Evolutionary conservation across 2,329 filamentous ascomycete species (phyloP).

Genomic region (Grosmannia huntii): DNA sequence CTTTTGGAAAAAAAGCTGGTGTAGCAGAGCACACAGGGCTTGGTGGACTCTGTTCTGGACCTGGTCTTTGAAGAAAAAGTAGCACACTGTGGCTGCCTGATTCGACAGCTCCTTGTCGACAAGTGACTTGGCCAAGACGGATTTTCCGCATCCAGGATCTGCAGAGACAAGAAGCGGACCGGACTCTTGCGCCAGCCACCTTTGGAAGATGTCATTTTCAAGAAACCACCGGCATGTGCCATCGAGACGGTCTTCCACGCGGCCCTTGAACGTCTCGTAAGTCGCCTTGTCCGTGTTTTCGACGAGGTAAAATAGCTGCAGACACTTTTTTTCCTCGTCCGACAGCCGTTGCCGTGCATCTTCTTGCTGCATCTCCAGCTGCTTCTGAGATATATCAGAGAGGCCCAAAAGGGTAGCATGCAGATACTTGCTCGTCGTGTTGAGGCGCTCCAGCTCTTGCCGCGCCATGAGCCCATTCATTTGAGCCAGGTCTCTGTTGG

Average conservation of each 20-base stretch:
- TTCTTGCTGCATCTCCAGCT: not conserved
- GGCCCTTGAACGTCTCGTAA: slow-evolving; percentile 21
- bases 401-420: not conserved
- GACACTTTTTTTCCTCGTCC: not conserved
- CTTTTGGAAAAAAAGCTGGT: slow-evolving; percentile 23
- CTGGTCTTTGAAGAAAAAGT: slow-evolving; percentile 31
- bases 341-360: not conserved
- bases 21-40: slow-evolving; percentile 27
- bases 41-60: slow-evolving; percentile 21
- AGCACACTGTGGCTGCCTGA: slow-evolving; percentile 18
- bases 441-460: slow-evolving; percentile 3
- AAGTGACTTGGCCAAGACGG: slow-evolving; percentile 22
- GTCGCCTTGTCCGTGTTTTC: not conserved
- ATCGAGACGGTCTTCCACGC: slow-evolving; percentile 14
- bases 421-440: not conserved
- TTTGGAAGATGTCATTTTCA: slow-evolving; percentile 16
- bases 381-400: not conserved
- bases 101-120: slow-evolving; percentile 17
- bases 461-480: slow-evolving; percentile 3
- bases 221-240: slow-evolving; percentile 23
- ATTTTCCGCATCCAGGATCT: slow-evolving; percentile 27
- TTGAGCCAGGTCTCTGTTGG: slow-evolving; percentile 1
- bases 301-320: not conserved
- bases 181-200: slow-evolving; percentile 17
- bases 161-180: slow-evolving; percentile 23